Conservation (phyloP, 495 filamentous ascomycete genomes). For the Neurospora hispaniola region DNA sequence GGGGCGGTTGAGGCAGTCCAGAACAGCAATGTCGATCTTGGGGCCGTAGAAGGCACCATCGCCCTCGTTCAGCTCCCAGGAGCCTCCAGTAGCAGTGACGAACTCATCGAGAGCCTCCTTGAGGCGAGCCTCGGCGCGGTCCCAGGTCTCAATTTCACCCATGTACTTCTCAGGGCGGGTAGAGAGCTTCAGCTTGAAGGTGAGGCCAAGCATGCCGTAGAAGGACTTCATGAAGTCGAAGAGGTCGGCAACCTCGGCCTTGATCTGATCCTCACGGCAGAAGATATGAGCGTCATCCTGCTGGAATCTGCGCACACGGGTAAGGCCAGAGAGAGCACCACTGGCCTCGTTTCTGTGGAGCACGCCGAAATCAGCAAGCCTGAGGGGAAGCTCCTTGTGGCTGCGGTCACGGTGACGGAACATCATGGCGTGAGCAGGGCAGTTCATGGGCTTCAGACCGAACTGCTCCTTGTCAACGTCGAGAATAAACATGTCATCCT, state of each 20-base stretch:
- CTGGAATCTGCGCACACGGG: slow-evolving; percentile 83
- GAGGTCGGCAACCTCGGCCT: slow-evolving; percentile 68
- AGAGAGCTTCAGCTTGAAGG: slow-evolving; percentile 92
- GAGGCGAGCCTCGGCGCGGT: slow-evolving; percentile 72
- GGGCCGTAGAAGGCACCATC: slow-evolving; percentile 98
- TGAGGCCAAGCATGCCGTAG: slow-evolving; percentile 85
- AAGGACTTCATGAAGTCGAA: slow-evolving; percentile 80
- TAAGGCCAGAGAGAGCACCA: slow-evolving; percentile 81
- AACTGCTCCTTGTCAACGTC: slow-evolving; percentile 82
- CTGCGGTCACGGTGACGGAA: slow-evolving; percentile 45
- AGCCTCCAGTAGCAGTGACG: slow-evolving; percentile 43
- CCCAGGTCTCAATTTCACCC: slow-evolving; percentile 78
- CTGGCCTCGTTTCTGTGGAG: slow-evolving; percentile 92
- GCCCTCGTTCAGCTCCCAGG: slow-evolving; percentile 84
- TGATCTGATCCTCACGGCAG: slow-evolving; percentile 46
- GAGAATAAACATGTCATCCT: slow-evolving; percentile 93
- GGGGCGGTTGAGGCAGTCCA: slow-evolving; percentile 23
- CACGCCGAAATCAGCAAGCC: slow-evolving; percentile 91
- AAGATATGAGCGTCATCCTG: slow-evolving; percentile 94
- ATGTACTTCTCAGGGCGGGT: slow-evolving; percentile 90
- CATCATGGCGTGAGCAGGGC: slow-evolving; percentile 46
- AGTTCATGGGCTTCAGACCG: slow-evolving; percentile 96
- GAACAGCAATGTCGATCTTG: slow-evolving; percentile 66
- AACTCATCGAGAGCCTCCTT: slow-evolving; percentile 71
- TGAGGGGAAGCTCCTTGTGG: slow-evolving; percentile 82